Evolutionary conservation across 192 early-diverging fungal species (phyloP), one percentile per base, ranked within the genome.

Genomic region (Coemansia sp.): DNA sequence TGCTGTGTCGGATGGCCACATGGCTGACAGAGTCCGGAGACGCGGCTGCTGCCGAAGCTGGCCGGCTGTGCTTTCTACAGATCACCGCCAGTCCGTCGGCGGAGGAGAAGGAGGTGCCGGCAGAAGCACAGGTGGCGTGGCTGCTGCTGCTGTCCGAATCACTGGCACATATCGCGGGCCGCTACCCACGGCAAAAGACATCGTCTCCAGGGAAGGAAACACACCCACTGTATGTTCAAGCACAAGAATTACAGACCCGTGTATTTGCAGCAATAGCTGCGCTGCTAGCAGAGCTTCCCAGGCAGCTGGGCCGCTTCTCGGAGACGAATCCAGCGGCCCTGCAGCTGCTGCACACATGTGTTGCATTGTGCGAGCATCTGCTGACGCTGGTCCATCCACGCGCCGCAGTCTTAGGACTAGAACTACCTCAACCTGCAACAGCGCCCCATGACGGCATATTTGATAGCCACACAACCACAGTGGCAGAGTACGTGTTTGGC

Each of bases 51-150:
- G 50, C 75, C 17, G 65, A 65, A 30, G 59, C 65, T 30, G 52
- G 65, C 13, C 65, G 61, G 0, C 9, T 68, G n/a, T 68, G 75
- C 52, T 78, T 68, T 68, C 44, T 71, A 22, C 75, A 78, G 25
- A 57, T 66, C 10, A 2, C 55, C 25, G 56, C 1, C 38, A 13
- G 14, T 4, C 14, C 14, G 38, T 6, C 9, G 23, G 27, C 41
- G 41, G 41, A 42, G 34, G n/a, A n/a, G n/a, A n/a, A n/a, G n/a
- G n/a, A n/a, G n/a, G n/a, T n/a, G 34, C 34, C 34, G 34, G 13
- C 34, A 11, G 13, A 6, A 11, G 8, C 34, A 36, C 13, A 4
- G 27, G 42, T 2, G 11, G 52, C 13, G 55, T 78, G 69, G 75
- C 31, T 64, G 47, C 59, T 78, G 20, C n/a, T 78, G 9, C 28